Conservation (phyloP, 1,284 basidiomycete genomes). For the Ganoderma lingzhi region DNA sequence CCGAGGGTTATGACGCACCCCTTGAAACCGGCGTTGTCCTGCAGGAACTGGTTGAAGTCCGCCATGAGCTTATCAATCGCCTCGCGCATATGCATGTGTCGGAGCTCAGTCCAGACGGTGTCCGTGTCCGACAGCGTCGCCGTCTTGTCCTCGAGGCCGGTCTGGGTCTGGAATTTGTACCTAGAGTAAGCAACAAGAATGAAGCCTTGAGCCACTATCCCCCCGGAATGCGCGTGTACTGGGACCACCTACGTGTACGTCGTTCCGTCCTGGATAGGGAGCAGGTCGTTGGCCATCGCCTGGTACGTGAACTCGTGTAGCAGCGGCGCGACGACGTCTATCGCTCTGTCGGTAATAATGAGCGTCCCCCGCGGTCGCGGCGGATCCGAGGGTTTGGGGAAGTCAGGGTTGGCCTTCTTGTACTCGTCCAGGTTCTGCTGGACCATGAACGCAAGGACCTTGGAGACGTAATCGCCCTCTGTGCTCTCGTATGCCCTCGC, state of each 20-base stretch:
- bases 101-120: conserved; percentile 89
- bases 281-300: conserved; percentile 96
- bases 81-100: conserved; percentile 99
- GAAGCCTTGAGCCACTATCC: conserved; percentile 7
- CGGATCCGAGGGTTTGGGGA: conserved; percentile 77
- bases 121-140: conserved; percentile 88
- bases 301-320: conserved; percentile 99
- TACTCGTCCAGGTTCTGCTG: conserved; percentile 87
- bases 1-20: conserved; percentile 56
- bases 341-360: conserved; percentile 94
- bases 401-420: conserved; percentile 86
- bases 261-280: conserved; percentile 87
- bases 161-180: conserved; percentile 88
- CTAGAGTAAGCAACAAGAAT: conserved; percentile 45
- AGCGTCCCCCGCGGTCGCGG: conserved; percentile 82
- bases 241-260: conserved; percentile 78
- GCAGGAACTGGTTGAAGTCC: conserved; percentile 94
- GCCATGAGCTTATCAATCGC: conserved; percentile 96
- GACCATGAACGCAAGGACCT: conserved; percentile 83
- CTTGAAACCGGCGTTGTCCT: conserved; percentile 93
- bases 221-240: not conserved
- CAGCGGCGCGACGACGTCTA: conserved; percentile 93
- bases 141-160: conserved; percentile 89
- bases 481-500: conserved; percentile 71
- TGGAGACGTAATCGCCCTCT: conserved; percentile 78